Evolutionary conservation across 768 basidiomycete species (phyloP).

Genomic region (Atractiella rhizophila): DNA sequence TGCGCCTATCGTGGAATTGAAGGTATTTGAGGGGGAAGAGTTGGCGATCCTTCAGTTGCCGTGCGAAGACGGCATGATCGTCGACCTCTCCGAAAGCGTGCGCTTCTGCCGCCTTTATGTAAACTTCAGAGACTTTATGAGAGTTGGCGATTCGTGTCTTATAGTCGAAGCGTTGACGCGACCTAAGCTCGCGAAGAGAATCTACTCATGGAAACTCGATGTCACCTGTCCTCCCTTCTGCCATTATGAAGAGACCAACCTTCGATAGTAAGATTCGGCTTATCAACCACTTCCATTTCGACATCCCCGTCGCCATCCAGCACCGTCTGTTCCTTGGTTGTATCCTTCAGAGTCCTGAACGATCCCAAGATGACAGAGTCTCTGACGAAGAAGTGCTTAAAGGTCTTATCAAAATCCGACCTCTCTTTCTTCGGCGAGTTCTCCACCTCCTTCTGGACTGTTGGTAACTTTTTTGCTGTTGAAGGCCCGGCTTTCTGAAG

Average conservation of each 20-base stretch:
- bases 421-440: neutral
- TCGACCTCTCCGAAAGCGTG: constrained; percentile 47
- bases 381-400: constrained; percentile 44
- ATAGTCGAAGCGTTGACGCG: neutral
- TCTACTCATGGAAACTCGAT: no score
- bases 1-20: constrained; percentile 54
- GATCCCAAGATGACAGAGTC: constrained; percentile 28
- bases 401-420: constrained; percentile 41
- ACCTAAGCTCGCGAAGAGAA: neutral
- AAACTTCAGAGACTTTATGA: constrained; percentile 6
- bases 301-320: neutral
- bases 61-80: constrained; percentile 39
- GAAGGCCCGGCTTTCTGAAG: neutral
- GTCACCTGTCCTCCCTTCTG: no score
- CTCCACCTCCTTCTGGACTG: no score
- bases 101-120: constrained; percentile 28
- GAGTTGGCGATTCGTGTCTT: neutral
- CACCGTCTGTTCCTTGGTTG: neutral
- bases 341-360: constrained; percentile 34
- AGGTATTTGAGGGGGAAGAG: constrained; percentile 52
- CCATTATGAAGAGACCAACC: constrained; percentile 4
- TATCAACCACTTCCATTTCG: constrained; percentile 1
- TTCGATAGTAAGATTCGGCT: neutral
- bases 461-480: neutral
- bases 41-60: constrained; percentile 35